These are phyloP conservation scores for Cladosporium velox DNA, from an alignment of 2,329 filamentous ascomycete species.

Conservation along the genomic window DNA sequence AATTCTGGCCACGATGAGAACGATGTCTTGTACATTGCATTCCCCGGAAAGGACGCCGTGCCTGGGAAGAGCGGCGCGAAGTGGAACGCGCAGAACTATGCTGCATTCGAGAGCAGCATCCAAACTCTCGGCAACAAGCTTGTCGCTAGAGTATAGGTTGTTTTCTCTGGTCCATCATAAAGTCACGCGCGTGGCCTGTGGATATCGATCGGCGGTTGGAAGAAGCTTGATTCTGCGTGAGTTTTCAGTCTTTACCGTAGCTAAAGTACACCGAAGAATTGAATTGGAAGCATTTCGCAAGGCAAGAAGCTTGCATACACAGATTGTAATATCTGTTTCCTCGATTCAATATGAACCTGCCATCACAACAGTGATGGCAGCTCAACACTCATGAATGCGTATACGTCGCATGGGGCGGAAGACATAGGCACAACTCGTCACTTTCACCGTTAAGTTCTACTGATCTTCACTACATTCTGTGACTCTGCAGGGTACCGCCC, in stretches of 20 bases:
- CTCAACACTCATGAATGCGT: not conserved
- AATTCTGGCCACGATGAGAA: constrained; percentile 57
- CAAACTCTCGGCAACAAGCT: constrained; percentile 54
- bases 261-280: not conserved
- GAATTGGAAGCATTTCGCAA: not conserved
- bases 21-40: constrained; percentile 65
- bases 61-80: constrained; percentile 54
- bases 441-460: not conserved
- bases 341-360: not conserved
- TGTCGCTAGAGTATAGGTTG: constrained; percentile 35
- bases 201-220: not conserved
- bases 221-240: not conserved
- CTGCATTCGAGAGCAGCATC: constrained; percentile 58
- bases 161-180: not conserved
- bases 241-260: not conserved
- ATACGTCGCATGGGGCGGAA: not conserved
- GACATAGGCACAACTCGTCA: not conserved
- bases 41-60: constrained; percentile 58
- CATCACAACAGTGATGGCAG: not conserved
- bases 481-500: not conserved
- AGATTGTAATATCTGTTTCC: not conserved
- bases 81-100: constrained; percentile 55
- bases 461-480: not conserved
- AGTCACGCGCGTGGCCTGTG: not conserved
- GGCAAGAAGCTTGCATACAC: not conserved